Evolutionary conservation across 768 basidiomycete species (phyloP), one percentile per base, ranked within the genome.

Genomic region (Termitomyces sp.): DNA sequence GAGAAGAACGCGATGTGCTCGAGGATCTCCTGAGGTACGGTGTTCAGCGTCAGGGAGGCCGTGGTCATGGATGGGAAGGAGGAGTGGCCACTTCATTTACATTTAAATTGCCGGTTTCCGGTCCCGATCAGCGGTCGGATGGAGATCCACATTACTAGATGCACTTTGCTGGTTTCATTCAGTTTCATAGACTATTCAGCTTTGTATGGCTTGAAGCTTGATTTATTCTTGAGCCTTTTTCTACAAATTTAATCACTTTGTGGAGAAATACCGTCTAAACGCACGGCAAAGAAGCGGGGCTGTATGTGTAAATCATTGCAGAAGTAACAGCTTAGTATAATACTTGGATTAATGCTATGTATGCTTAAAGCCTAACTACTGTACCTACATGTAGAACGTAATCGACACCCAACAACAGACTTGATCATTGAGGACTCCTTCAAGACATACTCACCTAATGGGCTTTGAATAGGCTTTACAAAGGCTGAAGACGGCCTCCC

Each of bases 1-100:
- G 82, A 71, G 63, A 83, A 84, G 66, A 80, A 85, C 1, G 89
- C 89, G 63, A 95, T 85, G 51, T 85, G 84, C 66, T 93, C 87
- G 46, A 94, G 77, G 39, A 94, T 78, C 70, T 94, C 92, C 59
- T 81, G 81, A 14, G 92, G 92, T 44, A 94, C 71, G 6, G 72
- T 71, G 54, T 76, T 72, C 55, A 90, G 69, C 10, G 68, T 70
- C 22, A 65, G 37, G 31, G 62, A 29, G 55, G 66, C 61, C 69
- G 72, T 71, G 50, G 31, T 55, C 41, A 56, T 58, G 46, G 56
- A 24, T 32, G 47, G 51, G 67, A 49, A 20, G n/a, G 12, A 4
- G 18, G 4, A 13, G 36, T 37, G 1, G 14, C 14, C 3, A 18
- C 1, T 39, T n/a, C 37, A 36, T 9, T 5, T 39, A 41, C 1